Conservation (phyloP, 1,284 basidiomycete species). For the Stygiomarasmius scandens region DNA sequence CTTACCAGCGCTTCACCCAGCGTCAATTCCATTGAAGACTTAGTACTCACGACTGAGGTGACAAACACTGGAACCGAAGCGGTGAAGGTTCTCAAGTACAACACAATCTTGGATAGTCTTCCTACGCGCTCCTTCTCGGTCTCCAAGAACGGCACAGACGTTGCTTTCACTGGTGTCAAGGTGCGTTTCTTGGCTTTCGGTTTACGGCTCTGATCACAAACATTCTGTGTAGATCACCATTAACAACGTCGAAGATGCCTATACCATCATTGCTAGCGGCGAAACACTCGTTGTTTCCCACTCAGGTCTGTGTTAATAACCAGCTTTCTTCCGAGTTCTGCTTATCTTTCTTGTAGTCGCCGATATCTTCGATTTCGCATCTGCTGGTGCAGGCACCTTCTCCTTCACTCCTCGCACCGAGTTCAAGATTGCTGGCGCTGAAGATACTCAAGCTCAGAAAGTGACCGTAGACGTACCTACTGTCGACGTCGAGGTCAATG, state of each 20-base stretch:
- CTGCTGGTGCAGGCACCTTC: constrained; percentile 16
- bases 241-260: too few species aligned
- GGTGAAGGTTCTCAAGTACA: constrained; percentile 44
- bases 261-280: too few species aligned
- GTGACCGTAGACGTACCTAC: constrained; percentile 24
- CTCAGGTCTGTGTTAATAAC: too few species aligned
- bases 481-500: constrained; percentile 36
- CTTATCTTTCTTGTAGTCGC: constrained; percentile 10
- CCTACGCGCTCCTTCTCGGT: constrained; percentile 48
- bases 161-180: constrained; percentile 46
- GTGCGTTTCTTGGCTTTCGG: constrained; percentile 27
- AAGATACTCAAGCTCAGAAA: constrained; percentile 23
- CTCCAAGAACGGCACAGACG: constrained; percentile 39
- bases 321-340: not conserved
- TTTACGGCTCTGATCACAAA: too few species aligned
- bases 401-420: constrained; percentile 14
- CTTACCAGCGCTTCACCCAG: constrained; percentile 34
- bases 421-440: constrained; percentile 21
- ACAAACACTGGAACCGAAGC: constrained; percentile 40
- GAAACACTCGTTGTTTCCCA: too few species aligned
- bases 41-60: constrained; percentile 41
- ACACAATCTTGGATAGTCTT: constrained; percentile 45
- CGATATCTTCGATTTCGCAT: constrained; percentile 16
- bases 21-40: constrained; percentile 35
- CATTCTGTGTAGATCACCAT: too few species aligned